Conservation (phyloP, 2,329 filamentous ascomycete genomes). For the Trichophyton verrucosum region DNA sequence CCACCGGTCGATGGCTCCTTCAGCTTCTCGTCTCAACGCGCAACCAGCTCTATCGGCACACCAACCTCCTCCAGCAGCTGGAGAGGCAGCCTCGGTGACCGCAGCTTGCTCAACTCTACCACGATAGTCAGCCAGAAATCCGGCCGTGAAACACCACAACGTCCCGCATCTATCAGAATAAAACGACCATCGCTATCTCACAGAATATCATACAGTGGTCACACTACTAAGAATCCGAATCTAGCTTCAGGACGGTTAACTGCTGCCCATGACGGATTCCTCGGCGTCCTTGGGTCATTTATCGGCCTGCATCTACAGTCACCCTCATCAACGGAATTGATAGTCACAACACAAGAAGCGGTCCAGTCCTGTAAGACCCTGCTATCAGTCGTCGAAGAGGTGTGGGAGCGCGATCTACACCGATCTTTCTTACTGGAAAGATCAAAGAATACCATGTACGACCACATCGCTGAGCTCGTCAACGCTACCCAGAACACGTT, state of each 20-base stretch:
- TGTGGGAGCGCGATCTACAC: slow-evolving; percentile 64
- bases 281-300: slow-evolving; percentile 84
- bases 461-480: slow-evolving; percentile 67
- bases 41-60: neutral
- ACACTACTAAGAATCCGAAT: slow-evolving; percentile 52
- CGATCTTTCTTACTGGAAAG: slow-evolving; percentile 54
- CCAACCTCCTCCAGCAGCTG: slow-evolving; percentile 2
- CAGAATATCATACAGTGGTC: slow-evolving; percentile 62
- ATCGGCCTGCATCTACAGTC: slow-evolving; percentile 89
- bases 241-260: slow-evolving; percentile 74
- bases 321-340: slow-evolving; percentile 73
- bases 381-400: slow-evolving; percentile 65
- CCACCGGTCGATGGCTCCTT: slow-evolving; percentile 29
- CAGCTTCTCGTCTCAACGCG: slow-evolving; percentile 1
- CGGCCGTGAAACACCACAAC: slow-evolving; percentile 12
- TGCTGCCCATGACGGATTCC: slow-evolving; percentile 70
- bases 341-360: slow-evolving; percentile 69
- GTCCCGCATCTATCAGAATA: slow-evolving; percentile 25
- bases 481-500: slow-evolving; percentile 70
- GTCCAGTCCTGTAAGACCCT: slow-evolving; percentile 70
- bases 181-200: slow-evolving; percentile 50
- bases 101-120: slow-evolving; percentile 2
- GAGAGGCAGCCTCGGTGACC: slow-evolving; percentile 1
- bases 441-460: slow-evolving; percentile 64
- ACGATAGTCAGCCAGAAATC: slow-evolving; percentile 15